phyloP scores from a whole-genome alignment of 371 early-diverging fungal species.

The Mucor ambiguus region DNA sequence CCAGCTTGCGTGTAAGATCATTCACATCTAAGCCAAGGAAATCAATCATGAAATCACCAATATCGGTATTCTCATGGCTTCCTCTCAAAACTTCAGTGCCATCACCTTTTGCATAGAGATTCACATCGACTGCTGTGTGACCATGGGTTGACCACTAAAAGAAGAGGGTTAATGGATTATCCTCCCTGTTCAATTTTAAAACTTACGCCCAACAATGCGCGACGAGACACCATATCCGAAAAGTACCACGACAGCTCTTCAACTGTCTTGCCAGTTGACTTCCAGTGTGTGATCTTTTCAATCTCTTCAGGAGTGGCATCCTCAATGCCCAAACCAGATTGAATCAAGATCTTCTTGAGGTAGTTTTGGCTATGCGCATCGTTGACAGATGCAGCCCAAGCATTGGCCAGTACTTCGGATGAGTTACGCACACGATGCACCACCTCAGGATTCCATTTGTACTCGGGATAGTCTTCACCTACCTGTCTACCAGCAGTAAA shows the following conservation, averaged over 20 bases:
- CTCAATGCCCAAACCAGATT: slow-evolving; percentile 67
- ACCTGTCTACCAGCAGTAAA: slow-evolving; percentile 78
- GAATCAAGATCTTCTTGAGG: slow-evolving; percentile 47
- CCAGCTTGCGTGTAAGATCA: slow-evolving; percentile 54
- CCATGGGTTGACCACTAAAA: slow-evolving; percentile 87
- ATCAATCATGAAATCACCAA: slow-evolving; percentile 74
- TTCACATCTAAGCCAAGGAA: slow-evolving; percentile 68
- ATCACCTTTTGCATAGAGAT: slow-evolving; percentile 78
- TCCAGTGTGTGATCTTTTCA: slow-evolving; percentile 43
- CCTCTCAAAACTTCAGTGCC: slow-evolving; percentile 56
- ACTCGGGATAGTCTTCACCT: slow-evolving; percentile 74
- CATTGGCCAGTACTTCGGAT: slow-evolving; percentile 54
- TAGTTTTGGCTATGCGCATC: slow-evolving; percentile 15
- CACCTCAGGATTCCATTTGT: slow-evolving; percentile 86
- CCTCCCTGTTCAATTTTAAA: background rate
- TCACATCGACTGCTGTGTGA: slow-evolving; percentile 94
- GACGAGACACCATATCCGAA: slow-evolving; percentile 69
- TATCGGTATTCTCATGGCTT: slow-evolving; percentile 85
- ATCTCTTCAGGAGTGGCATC: slow-evolving; percentile 68
- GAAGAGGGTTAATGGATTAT: background rate
- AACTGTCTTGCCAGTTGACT: slow-evolving; percentile 18
- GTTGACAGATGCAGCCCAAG: slow-evolving; percentile 13
- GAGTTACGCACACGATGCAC: slow-evolving; percentile 70
- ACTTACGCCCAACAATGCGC: slow-evolving; percentile 75
- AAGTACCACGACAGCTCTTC: slow-evolving; percentile 52